Conservation (phyloP, 495 filamentous ascomycete genomes). For the Trichoderma gamsii region DNA sequence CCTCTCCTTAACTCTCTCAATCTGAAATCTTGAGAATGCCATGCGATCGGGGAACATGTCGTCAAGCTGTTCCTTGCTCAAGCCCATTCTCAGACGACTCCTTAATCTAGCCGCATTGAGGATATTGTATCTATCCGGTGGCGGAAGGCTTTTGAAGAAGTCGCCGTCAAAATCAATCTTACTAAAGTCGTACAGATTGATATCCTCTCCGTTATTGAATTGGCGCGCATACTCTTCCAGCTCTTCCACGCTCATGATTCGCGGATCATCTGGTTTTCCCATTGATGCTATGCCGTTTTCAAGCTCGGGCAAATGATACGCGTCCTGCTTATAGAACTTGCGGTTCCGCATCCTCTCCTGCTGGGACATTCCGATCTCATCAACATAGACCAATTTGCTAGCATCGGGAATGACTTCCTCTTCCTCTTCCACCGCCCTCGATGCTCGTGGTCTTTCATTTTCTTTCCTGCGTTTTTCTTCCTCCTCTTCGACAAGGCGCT, state of each 20-base stretch:
- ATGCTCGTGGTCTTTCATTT: conserved; percentile 13
- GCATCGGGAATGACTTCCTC: conserved; percentile 59
- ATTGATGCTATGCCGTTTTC: conserved; percentile 68
- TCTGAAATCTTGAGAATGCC: conserved; percentile 94
- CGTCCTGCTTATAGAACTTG: conserved; percentile 82
- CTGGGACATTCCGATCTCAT: conserved; percentile 75
- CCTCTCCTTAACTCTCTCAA: conserved; percentile 82
- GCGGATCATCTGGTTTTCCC: conserved; percentile 84
- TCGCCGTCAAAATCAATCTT: conserved; percentile 96
- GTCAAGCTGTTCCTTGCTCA: conserved; percentile 93
- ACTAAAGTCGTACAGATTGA: conserved; percentile 96
- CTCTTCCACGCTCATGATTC: conserved; percentile 91
- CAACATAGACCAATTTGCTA: conserved; percentile 72
- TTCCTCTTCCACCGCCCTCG: conserved; percentile 31
- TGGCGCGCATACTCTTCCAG: conserved; percentile 87
- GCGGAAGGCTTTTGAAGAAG: conserved; percentile 86
- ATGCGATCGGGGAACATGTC: conserved; percentile 97
- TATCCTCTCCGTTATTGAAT: conserved; percentile 88
- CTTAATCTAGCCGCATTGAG: conserved; percentile 85
- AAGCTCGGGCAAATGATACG: conserved; percentile 87
- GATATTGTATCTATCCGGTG: conserved; percentile 92
- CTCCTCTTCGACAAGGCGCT: conserved; percentile 79
- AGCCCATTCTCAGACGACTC: conserved; percentile 84
- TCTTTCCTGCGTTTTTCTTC: conserved; percentile 52
- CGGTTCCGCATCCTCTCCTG: conserved; percentile 68